A percentile compares a stretch with the other conserved stretches of the same genome.
Conservation (phyloP, 768 basidiomycete genomes). For the Gymnopilus junonius region DNA sequence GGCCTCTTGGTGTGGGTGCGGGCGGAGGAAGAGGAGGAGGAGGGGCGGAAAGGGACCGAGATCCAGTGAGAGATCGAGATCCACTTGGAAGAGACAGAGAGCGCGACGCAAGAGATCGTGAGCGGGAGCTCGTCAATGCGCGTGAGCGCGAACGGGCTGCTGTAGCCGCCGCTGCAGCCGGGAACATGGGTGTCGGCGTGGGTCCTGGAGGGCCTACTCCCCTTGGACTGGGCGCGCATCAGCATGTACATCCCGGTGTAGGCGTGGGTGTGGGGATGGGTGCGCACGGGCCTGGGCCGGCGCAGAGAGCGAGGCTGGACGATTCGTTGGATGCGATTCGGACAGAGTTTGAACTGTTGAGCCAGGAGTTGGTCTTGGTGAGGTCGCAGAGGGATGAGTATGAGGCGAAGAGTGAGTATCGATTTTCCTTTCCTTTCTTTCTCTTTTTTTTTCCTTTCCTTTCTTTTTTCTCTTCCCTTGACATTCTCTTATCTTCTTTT, state of each 20-base stretch:
- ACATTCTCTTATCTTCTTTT: not conserved
- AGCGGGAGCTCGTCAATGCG: not conserved
- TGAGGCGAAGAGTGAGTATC: slow-evolving; percentile 79
- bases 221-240: not conserved
- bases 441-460: not conserved
- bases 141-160: slow-evolving; percentile 5
- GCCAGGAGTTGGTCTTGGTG: slow-evolving; percentile 66
- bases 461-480: slow-evolving; percentile 18
- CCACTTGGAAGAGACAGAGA: not conserved
- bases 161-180: not conserved
- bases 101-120: slow-evolving; percentile 1
- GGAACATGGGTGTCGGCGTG: not conserved
- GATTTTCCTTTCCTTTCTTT: slow-evolving; percentile 12
- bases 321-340: slow-evolving; percentile 84
- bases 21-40: not conserved
- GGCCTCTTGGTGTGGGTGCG: not conserved
- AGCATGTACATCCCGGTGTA: not conserved
- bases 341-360: slow-evolving; percentile 81
- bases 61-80: slow-evolving; percentile 5
- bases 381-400: slow-evolving; percentile 87
- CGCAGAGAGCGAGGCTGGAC: slow-evolving; percentile 47
- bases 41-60: not conserved
- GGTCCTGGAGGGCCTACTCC: not conserved
- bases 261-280: not conserved
- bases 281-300: not conserved